Evolutionary conservation across 2,329 filamentous ascomycete genomes (phyloP), one percentile per base, ranked within the genome.

Genomic region (Trichoderma gracile): DNA sequence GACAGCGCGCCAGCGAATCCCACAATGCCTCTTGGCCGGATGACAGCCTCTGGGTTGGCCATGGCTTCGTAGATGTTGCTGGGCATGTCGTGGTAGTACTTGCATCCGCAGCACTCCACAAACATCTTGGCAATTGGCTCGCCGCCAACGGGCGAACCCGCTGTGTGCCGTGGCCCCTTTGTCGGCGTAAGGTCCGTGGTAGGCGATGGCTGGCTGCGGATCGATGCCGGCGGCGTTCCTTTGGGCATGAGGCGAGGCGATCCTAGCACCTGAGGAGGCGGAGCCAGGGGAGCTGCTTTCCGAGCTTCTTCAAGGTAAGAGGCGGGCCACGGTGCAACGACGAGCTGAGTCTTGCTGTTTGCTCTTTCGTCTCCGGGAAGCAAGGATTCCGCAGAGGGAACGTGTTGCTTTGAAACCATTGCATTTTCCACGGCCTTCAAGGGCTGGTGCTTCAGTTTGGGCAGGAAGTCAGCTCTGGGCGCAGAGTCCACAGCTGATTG

Each of bases 41-140:
- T 78, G 14, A 86, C 76, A 4, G 80, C 80, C 53, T 86, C 81
- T 0, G 85, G 84, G 67, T 83, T 82, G 5, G 82, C 82, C 85
- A 89, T 88, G 72, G 83, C 86, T 70, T 87, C 84, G 72, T 89
- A 89, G 23, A 89, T 78, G 63, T 84, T 82, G 57, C 82, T 84
- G 4, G 86, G 86, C 83, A 89, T 84, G 72, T 89, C 86, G 69
- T 88, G 86, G 72, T 85, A 87, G 74, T 84, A 87, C 63, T 81
- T 82, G 79, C 86, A 89, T 64, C 77, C 79, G 75, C 86, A 89
- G 74, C 86, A 89, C 71, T 88, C 81, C 14, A 89, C 86, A 33
- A 89, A 82, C 78, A 88, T 84, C 76, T 88, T 89, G 40, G 84
- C 83, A 14, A 87, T 73, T 1, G 81, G 80, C 12, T 81, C 78